Base-by-base conservation (phyloP, 2,329 filamentous ascomycete genomes). In the Ceratocystis albifundus region DNA sequence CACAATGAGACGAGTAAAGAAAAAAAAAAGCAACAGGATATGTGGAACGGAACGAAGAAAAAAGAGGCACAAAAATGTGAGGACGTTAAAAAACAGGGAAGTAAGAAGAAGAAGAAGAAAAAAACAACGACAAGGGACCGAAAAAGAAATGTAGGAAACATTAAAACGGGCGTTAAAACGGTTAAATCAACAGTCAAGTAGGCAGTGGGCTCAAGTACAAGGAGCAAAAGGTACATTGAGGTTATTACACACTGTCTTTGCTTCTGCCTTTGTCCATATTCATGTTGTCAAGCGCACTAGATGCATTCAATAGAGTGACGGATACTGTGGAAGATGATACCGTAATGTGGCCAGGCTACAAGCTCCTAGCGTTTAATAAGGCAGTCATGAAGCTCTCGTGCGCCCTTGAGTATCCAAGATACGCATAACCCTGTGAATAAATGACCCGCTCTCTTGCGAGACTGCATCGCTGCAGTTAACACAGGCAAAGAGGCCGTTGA, bases 11-110 rank as follows among this genome's bases (percentile, higher is more conserved):
- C 17, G 22, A 28, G 20, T 57, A n/a, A 44, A 53, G 45, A 12
- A 36, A 57, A 55, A 36, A 57, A 55, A 64, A 53, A 53, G 25
- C 15, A 65, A 53, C 12, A 65, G 59, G n/a, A n/a, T 41, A 65
- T 44, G 44, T 30, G 45, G 22, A 61, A 48, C 25, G 48, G 61
- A 25, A 55, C 20, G 15, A 55, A 41, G 44, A 64, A 36, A 22
- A 28, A 57, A 30, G 32, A 30, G 50, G 48, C 22, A 45, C 28
- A 57, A 25, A 36, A 41, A n/a, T 20, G 22, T 25, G 46, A 65
- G 41, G 32, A 55, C 28, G 32, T 53, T 22, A 57, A 57, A 53
- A 65, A 57, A 57, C 30, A 50, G 17, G 4, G 46, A 50, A 50
- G 36, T 41, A 62, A 44, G 17, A 45, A 50, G 46, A 50, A 50